Conservation (phyloP, 2,329 filamentous ascomycete genomes). For the Samsoniella hepiali region DNA sequence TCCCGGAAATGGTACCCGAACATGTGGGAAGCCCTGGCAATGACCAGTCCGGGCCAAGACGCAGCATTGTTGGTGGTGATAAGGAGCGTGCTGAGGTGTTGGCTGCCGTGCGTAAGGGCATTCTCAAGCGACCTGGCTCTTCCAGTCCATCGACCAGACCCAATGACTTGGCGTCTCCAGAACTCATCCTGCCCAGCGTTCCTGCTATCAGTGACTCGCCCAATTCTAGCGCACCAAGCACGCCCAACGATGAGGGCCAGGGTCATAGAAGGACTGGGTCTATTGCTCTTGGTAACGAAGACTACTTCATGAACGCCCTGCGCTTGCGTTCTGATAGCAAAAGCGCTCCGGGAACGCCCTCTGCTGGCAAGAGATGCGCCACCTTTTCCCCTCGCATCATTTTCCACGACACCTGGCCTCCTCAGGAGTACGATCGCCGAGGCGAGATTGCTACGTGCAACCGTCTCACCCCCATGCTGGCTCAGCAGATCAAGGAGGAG, state of each 20-base stretch:
- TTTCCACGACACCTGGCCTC: constrained; percentile 95
- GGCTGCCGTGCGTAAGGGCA: constrained; percentile 90
- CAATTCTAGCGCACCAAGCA: constrained; percentile 81
- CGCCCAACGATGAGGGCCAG: constrained; percentile 73
- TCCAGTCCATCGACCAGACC: constrained; percentile 65
- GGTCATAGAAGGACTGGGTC: constrained; percentile 66
- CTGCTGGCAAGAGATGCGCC: constrained; percentile 61
- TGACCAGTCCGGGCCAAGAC: constrained; percentile 63
- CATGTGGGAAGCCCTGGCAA: constrained; percentile 55
- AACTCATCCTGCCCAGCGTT: constrained; percentile 58
- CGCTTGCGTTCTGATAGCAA: constrained; percentile 73
- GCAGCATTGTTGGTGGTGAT: constrained; percentile 89
- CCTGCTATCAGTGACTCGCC: constrained; percentile 72
- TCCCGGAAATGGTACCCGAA: constrained; percentile 45
- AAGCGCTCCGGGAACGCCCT: constrained; percentile 76
- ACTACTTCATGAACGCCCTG: constrained; percentile 82
- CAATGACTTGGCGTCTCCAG: constrained; percentile 49
- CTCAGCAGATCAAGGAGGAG: constrained; percentile 99
- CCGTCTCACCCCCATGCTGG: constrained; percentile 90
- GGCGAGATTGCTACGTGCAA: constrained; percentile 98
- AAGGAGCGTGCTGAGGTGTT: constrained; percentile 87
- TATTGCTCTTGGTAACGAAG: constrained; percentile 73
- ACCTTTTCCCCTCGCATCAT: constrained; percentile 90
- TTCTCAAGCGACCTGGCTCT: constrained; percentile 75
- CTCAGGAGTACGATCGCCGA: constrained; percentile 90